Base-by-base conservation (phyloP, 139 green algal genomes). In the Chlorella vulgaris region DNA sequence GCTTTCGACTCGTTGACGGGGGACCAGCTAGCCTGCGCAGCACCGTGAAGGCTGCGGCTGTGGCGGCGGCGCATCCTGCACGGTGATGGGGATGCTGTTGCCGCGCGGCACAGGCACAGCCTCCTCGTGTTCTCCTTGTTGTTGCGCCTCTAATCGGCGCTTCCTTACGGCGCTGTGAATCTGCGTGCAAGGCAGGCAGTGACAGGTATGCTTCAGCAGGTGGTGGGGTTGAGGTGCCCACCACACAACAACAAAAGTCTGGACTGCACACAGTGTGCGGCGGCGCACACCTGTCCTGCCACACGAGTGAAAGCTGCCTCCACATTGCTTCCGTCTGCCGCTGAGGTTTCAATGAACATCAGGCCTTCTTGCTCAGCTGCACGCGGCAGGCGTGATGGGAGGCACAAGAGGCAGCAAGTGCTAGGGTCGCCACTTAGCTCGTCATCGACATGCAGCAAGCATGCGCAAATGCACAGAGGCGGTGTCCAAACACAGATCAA, bases 321-420 rank as follows among this genome's bases (percentile, higher is more conserved):
- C 47, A 83, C 77, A 47, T 83, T 76, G 63, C 40, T 76, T 26
- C 77, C 77, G 1, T 76, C 74, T 80, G 85, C 42, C 0, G 92
- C 92, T 0, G 81, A 90, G 3, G 90, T 91, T 62, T 95, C 89
- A 2, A 94, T 71, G 80, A 90, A 94, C 15, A 93, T 74, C 78
- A 91, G 86, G 24, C 38, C 63, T 26, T 83, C 65, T 5, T n/a
- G 47, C 47, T 76, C 24, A 22, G 77, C 77, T 69, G 66, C 28
- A 83, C 53, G 26, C 88, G n/a, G n/a, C 91, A 86, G 58, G 38
- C 7, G 19, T 47, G 10, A 62, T 35, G 29, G 21, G 33, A 33
- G 33, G 5, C 29, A 42, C 36, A 24, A 19, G 36, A 28, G n/a
- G n/a, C n/a, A n/a, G n/a, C n/a, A n/a, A n/a, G n/a, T n/a, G n/a